Evolutionary conservation across 345 rosid species (phyloP).

Genomic region (Gossypium mustelinum): DNA sequence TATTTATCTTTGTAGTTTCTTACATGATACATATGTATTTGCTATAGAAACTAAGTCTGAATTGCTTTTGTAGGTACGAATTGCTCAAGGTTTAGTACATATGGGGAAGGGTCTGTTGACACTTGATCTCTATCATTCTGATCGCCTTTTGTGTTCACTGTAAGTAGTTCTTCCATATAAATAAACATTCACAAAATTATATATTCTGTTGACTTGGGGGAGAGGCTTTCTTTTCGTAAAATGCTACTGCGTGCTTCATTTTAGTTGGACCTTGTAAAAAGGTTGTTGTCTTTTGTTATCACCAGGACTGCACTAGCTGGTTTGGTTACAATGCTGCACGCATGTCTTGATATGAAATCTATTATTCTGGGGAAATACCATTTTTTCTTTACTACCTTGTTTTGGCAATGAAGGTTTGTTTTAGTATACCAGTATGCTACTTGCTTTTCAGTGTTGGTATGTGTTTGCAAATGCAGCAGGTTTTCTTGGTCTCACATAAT

Average conservation of each 20-base stretch:
- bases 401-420: conserved; percentile 91
- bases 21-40: background rate
- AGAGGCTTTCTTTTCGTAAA: background rate
- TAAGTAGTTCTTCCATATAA: conserved; percentile 32
- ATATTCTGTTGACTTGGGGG: background rate
- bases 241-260: background rate
- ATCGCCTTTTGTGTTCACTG: conserved; percentile 85
- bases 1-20: background rate
- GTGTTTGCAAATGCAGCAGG: background rate
- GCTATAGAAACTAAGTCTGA: conserved; percentile 10
- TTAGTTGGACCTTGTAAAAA: background rate
- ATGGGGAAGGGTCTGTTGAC: conserved; percentile 92
- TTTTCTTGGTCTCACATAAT: background rate
- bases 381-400: conserved; percentile 81
- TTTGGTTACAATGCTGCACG: conserved; percentile 63
- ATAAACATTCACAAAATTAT: background rate
- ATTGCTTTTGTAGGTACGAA: conserved; percentile 45
- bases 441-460: background rate
- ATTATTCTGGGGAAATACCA: conserved; percentile 77
- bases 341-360: conserved; percentile 89
- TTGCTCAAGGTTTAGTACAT: conserved; percentile 94
- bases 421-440: background rate
- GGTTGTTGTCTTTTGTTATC: background rate
- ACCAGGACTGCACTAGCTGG: conserved; percentile 90
- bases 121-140: conserved; percentile 89